Evolutionary conservation across 2,329 filamentous ascomycete genomes (phyloP).

Genomic region (Fonsecaea multimorphosa): DNA sequence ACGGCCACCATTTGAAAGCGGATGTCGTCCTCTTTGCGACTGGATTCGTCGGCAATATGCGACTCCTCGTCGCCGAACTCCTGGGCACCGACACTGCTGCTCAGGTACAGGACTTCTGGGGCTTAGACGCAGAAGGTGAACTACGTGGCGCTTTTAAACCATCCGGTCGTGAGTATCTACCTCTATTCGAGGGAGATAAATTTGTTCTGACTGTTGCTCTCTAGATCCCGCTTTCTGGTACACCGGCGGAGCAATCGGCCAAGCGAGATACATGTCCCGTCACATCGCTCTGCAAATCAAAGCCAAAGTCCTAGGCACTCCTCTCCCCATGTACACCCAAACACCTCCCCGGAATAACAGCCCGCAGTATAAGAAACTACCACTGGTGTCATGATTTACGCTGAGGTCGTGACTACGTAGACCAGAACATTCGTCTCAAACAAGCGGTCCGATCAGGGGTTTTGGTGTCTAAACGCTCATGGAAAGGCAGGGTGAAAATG

Average conservation of each 20-base stretch:
- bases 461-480: too few species aligned
- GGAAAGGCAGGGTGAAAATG: too few species aligned
- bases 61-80: constrained; percentile 46
- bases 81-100: constrained; percentile 51
- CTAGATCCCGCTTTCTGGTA: constrained; percentile 52
- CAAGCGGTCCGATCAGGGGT: too few species aligned
- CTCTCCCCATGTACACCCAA: constrained; percentile 32
- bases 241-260: constrained; percentile 50
- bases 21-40: constrained; percentile 57
- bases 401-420: too few species aligned
- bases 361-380: too few species aligned
- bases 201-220: constrained; percentile 25
- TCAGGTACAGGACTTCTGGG: constrained; percentile 52
- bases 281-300: constrained; percentile 56
- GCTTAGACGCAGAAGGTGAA: constrained; percentile 55
- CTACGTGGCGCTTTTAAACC: constrained; percentile 51
- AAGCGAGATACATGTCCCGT: constrained; percentile 50
- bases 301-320: constrained; percentile 38
- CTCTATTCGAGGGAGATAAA: constrained; percentile 38
- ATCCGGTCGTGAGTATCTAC: constrained; percentile 43
- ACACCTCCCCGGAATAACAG: constrained; percentile 8
- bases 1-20: constrained; percentile 51
- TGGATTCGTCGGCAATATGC: constrained; percentile 53
- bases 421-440: too few species aligned
- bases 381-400: too few species aligned